Percentiles rank a stretch among this genome's conserved stretches.
These are phyloP conservation scores for Gossypium bickii DNA, from an alignment of 345 rosid genomes.

Conservation along the genomic window DNA sequence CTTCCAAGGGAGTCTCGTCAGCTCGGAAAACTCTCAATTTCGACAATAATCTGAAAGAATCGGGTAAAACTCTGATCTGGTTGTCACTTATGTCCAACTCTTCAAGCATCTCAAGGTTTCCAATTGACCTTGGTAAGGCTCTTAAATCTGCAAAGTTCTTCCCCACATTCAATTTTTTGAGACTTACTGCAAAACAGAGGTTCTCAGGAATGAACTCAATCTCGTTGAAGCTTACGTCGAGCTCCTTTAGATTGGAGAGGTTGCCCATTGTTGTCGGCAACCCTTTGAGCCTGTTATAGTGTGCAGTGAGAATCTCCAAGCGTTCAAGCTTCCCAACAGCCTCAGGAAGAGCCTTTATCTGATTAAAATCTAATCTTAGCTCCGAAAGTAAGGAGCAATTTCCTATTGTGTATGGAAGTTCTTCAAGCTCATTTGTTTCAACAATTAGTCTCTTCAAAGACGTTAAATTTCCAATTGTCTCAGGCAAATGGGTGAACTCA, in stretches of 20 bases:
- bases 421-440: conserved; percentile 62
- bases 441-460: conserved; percentile 39
- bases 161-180: conserved; percentile 51
- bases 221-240: conserved; percentile 69
- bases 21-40: conserved; percentile 44
- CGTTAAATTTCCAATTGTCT: conserved; percentile 41
- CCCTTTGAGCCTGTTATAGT: conserved; percentile 55
- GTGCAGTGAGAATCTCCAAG: conserved; percentile 51
- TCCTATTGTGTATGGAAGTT: conserved; percentile 56
- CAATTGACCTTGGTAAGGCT: conserved; percentile 54
- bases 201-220: conserved; percentile 51
- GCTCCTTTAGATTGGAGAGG: conserved; percentile 51
- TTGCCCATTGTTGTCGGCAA: conserved; percentile 56
- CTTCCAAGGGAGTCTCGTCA: conserved; percentile 58
- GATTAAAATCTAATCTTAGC: conserved; percentile 59
- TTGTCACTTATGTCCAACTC: conserved; percentile 65
- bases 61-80: conserved; percentile 53
- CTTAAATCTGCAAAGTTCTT: conserved; percentile 65
- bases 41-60: conserved; percentile 46
- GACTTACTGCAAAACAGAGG: conserved; percentile 42
- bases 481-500: conserved; percentile 40
- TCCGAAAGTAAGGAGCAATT: conserved; percentile 43
- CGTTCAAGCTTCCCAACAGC: conserved; percentile 48
- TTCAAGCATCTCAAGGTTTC: conserved; percentile 67
- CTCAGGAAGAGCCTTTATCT: conserved; percentile 62